Evolutionary conservation across 768 basidiomycete genomes (phyloP), one percentile per base, ranked within the genome.

Genomic region (Leccinum variicolor): DNA sequence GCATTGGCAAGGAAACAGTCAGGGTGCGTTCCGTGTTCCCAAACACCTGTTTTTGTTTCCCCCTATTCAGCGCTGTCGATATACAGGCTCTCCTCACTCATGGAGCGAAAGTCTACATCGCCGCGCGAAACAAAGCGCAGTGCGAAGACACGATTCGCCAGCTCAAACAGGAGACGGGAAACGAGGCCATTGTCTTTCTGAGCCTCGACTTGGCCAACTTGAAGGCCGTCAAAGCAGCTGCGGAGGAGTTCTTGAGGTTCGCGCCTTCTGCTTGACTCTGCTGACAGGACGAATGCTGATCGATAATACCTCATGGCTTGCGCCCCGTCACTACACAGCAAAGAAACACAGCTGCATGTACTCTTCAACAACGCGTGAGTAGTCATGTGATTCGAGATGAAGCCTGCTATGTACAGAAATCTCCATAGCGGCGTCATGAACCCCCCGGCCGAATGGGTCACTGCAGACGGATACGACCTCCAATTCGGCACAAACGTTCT

Each of bases 321-420:
- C 11, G 19, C 6, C 23, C 10, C 43, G 6, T 45, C 11, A 31
- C 19, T 45, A 21, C 21, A 23, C 45, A 80, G 77, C 31, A 77
- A 76, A 57, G 82, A 84, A 61, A 71, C 59, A 2, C 67, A 72
- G 54, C 67, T 85, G 15, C 72, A 84, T 54, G 72, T 80, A 6
- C 68, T 84, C 8, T 76, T 79, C 68, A 81, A 82, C 56, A 83
- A 79, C 46, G 81, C 74, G 80, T 81, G 50, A 53, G 81, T 48
- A 19, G 11, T 19, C 39, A 41, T 41, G n/a, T 25, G 3, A 3
- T 31, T 50, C 80, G 81, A 26, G 25, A 56, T 15, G 17, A 10
- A 31, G 21, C 3, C 10, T 4, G 50, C 45, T 9, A 54, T 26
- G 17, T 25, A 23, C n/a, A 33, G 8, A 57, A n/a, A 41, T 26